Conservation (phyloP, 1,139 yeast species). For the Trichomonascaceae sp. region DNA sequence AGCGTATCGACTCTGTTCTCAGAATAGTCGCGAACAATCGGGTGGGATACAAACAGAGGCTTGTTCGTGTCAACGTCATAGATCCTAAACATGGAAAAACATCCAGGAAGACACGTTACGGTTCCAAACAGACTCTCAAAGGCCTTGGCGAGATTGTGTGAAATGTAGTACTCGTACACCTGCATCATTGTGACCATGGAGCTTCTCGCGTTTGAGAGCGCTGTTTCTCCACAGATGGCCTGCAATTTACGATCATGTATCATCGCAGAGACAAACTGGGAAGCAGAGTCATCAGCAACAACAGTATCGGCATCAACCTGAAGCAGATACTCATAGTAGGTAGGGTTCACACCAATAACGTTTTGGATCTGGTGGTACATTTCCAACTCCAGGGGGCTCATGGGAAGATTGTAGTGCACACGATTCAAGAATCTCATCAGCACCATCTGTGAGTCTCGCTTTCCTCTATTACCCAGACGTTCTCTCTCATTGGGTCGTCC, state of each 20-base stretch:
- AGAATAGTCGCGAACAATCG: constrained; percentile 26
- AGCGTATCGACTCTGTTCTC: constrained; percentile 29
- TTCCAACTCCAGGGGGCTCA: constrained; percentile 31
- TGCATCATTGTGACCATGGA: constrained; percentile 32
- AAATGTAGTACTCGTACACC: constrained; percentile 32
- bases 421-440: constrained; percentile 30
- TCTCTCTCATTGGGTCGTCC: constrained; percentile 31
- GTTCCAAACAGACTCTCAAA: constrained; percentile 31
- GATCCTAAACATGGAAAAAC: constrained; percentile 29
- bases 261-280: constrained; percentile 26
- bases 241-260: constrained; percentile 26
- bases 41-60: constrained; percentile 29
- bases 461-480: constrained; percentile 32
- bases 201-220: constrained; percentile 27
- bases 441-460: constrained; percentile 32
- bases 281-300: constrained; percentile 26
- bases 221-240: constrained; percentile 33
- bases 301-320: constrained; percentile 34
- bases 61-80: constrained; percentile 26
- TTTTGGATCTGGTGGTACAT: constrained; percentile 31
- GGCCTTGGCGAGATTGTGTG: constrained; percentile 31
- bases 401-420: constrained; percentile 30
- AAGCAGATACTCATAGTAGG: constrained; percentile 29
- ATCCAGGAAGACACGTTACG: constrained; percentile 33
- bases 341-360: constrained; percentile 32